Percentiles rank a stretch among this genome's conserved stretches.
phyloP scores from a whole-genome alignment of 805 yeast species.

The Hanseniaspora lachancei region DNA sequence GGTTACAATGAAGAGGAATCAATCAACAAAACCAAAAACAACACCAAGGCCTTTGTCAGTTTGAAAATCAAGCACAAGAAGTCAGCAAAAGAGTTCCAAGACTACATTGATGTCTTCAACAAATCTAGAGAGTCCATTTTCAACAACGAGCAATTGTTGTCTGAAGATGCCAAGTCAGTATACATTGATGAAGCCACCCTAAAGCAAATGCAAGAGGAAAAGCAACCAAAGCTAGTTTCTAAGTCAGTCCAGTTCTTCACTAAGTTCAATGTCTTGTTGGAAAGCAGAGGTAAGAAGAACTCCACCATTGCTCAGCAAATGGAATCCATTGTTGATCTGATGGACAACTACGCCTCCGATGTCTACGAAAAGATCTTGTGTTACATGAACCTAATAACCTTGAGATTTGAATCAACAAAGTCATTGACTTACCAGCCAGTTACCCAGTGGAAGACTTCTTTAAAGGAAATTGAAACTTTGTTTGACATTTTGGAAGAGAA shows the following conservation, averaged over 20 bases:
- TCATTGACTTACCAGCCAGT: conserved; percentile 60
- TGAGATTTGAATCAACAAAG: conserved; percentile 70
- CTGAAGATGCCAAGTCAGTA: conserved; percentile 21
- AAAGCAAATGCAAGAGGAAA: conserved; percentile 20
- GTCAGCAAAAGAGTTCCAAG: conserved; percentile 54
- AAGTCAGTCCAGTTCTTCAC: conserved; percentile 41
- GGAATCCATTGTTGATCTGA: conserved; percentile 48
- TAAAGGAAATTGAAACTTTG: conserved; percentile 46
- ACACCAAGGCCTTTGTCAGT: conserved; percentile 76
- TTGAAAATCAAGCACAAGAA: conserved; percentile 79
- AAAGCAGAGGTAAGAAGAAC: conserved; percentile 90
- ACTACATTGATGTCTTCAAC: conserved; percentile 45
- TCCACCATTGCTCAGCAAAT: conserved; percentile 75
- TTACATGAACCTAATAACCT: conserved; percentile 68
- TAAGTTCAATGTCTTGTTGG: conserved; percentile 60
- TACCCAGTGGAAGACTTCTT: conserved; percentile 65
- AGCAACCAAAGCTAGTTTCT: conserved; percentile 11
- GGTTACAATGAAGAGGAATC: conserved; percentile 41
- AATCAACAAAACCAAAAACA: conserved; percentile 67
- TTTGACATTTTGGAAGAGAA: conserved; percentile 58
- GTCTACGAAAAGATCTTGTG: conserved; percentile 70
- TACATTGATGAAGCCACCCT: conserved; percentile 24
- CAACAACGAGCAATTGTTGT: conserved; percentile 30
- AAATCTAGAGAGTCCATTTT: conserved; percentile 58
- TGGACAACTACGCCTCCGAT: conserved; percentile 33